Conservation (phyloP, 2,329 filamentous ascomycete species). For the Penicillium aurantiogriseum region DNA sequence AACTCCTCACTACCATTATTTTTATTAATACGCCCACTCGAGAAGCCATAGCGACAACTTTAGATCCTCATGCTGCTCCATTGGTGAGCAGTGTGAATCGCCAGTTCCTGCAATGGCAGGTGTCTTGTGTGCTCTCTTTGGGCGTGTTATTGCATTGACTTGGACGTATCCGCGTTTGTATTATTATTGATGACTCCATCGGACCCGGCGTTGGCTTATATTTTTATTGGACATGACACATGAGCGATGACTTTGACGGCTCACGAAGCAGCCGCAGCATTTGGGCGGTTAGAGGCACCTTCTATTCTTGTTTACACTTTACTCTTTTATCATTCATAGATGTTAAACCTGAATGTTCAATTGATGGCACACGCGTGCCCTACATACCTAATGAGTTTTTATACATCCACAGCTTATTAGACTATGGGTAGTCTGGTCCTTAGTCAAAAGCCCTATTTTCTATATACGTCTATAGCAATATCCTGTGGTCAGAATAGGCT, state of each 20-base stretch:
- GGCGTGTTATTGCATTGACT: conserved; percentile 18
- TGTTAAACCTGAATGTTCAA: background rate
- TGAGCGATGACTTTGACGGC: conserved; percentile 10
- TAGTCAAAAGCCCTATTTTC: background rate
- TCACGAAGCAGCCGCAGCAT: conserved; percentile 16
- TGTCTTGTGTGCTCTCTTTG: conserved; percentile 26
- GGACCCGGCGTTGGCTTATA: conserved; percentile 19
- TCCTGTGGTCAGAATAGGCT: background rate
- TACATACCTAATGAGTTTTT: background rate
- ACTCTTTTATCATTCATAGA: background rate
- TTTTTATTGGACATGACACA: conserved; percentile 9
- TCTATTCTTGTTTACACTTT: conserved; percentile 11
- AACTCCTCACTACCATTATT: background rate
- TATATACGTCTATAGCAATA: background rate
- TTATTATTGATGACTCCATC: conserved; percentile 24
- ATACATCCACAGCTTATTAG: background rate
- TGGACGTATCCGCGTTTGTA: conserved; percentile 20
- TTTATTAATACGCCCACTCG: background rate
- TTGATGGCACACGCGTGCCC: background rate
- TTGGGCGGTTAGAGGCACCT: conserved; percentile 9
- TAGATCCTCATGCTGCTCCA: conserved; percentile 17
- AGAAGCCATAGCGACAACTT: conserved; percentile 3
- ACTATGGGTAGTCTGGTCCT: background rate
- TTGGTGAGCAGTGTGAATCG: conserved; percentile 18
- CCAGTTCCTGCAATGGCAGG: conserved; percentile 15